Evolutionary conservation across 345 rosid species (phyloP).

Genomic region (Heritiera fomes): DNA sequence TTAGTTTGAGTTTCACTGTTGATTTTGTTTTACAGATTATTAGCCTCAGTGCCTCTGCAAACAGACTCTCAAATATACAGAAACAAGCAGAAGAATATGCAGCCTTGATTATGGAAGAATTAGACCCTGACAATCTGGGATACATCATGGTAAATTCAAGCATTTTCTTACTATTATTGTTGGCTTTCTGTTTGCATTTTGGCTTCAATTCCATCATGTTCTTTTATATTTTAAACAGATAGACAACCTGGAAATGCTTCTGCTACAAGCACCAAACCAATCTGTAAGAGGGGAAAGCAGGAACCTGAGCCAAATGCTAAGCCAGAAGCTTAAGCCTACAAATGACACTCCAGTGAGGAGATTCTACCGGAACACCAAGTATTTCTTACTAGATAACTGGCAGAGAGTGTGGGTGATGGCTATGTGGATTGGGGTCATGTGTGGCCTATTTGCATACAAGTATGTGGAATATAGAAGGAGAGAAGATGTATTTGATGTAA

Average conservation of each 20-base stretch:
- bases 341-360: conserved; percentile 45
- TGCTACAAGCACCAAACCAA: conserved; percentile 59
- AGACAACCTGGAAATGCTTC: conserved; percentile 62
- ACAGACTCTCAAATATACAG: conserved; percentile 61
- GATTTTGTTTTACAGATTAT: conserved; percentile 51
- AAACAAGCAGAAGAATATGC: conserved; percentile 83
- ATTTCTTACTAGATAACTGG: conserved; percentile 73
- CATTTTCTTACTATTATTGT: not conserved
- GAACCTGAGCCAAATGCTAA: conserved; percentile 66
- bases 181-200: not conserved
- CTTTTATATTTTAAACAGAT: conserved; percentile 39
- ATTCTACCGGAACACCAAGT: conserved; percentile 41
- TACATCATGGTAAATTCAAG: conserved; percentile 61
- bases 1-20: not conserved
- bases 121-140: conserved; percentile 71
- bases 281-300: conserved; percentile 61
- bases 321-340: conserved; percentile 72
- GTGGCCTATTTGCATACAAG: conserved; percentile 59
- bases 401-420: conserved; percentile 71
- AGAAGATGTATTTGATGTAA: conserved; percentile 58
- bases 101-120: conserved; percentile 80
- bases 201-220: not conserved
- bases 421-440: conserved; percentile 61
- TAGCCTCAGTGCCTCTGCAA: conserved; percentile 76
- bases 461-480: conserved; percentile 49